These are phyloP conservation scores for Phytophthora pseudosyringae DNA, from an alignment of 352 stramenopile genomes.

Conservation along the genomic window DNA sequence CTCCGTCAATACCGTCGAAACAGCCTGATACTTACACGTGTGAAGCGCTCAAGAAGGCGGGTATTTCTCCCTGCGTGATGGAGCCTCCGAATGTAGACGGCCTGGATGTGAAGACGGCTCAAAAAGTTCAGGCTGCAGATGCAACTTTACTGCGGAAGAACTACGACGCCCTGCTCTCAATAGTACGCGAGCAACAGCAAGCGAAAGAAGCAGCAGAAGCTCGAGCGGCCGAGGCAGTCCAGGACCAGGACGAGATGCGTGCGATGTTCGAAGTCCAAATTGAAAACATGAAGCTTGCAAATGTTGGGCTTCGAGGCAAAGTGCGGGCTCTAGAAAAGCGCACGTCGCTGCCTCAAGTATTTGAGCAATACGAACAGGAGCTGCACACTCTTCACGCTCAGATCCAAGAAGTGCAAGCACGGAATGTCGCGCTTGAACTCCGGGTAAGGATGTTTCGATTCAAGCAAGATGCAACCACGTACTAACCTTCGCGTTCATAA, in stretches of 20 bases:
- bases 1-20: background rate
- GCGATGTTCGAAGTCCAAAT: slow-evolving; percentile 73
- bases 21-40: slow-evolving; percentile 11
- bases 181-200: slow-evolving; percentile 78
- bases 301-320: slow-evolving; percentile 71
- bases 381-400: slow-evolving; percentile 56
- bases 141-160: slow-evolving; percentile 74
- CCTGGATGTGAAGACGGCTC: slow-evolving; percentile 54
- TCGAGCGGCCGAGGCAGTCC: slow-evolving; percentile 44
- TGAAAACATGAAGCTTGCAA: slow-evolving; percentile 79
- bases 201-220: slow-evolving; percentile 60
- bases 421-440: slow-evolving; percentile 75
- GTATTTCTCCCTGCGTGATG: slow-evolving; percentile 38
- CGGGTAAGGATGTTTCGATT: slow-evolving; percentile 31
- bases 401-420: slow-evolving; percentile 60
- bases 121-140: slow-evolving; percentile 64
- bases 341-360: slow-evolving; percentile 53
- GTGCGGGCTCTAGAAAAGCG: slow-evolving; percentile 62
- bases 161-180: slow-evolving; percentile 77
- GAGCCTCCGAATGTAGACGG: slow-evolving; percentile 59
- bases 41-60: slow-evolving; percentile 29
- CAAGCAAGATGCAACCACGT: background rate
- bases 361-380: slow-evolving; percentile 82
- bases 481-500: background rate
- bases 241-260: slow-evolving; percentile 60